These are phyloP conservation scores for Neodidymelliopsis sp. DNA, from an alignment of 2,329 filamentous ascomycete species.

Conservation along the genomic window DNA sequence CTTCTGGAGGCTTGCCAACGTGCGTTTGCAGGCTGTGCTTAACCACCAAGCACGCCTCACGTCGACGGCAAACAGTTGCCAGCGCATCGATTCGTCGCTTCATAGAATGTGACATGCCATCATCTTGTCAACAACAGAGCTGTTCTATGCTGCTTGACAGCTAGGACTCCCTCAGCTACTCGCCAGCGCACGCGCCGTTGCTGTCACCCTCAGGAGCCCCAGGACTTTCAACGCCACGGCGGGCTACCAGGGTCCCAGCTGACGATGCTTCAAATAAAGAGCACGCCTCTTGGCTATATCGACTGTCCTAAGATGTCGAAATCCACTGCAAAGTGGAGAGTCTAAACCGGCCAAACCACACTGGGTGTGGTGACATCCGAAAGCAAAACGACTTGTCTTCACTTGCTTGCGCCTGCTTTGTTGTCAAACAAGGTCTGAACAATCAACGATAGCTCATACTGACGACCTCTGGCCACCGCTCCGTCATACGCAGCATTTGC, in stretches of 20 bases:
- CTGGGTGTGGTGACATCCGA: constrained; percentile 3
- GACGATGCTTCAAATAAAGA: constrained; percentile 20
- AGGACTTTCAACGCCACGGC: constrained; percentile 29
- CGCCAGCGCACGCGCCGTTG: constrained; percentile 26
- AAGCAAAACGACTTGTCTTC: constrained; percentile 8
- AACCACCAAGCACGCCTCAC: constrained; percentile 27
- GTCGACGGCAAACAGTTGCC: constrained; percentile 30
- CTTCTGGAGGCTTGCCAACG: constrained; percentile 8
- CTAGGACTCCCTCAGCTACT: constrained; percentile 27
- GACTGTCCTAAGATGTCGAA: constrained; percentile 14
- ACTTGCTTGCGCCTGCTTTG: not conserved
- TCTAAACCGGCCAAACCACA: constrained; percentile 22
- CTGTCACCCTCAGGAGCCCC: constrained; percentile 3
- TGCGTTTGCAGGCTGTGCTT: constrained; percentile 34
- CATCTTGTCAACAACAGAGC: constrained; percentile 16
- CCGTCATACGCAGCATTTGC: constrained; percentile 35
- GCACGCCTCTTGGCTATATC: constrained; percentile 21
- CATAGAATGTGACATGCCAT: constrained; percentile 24
- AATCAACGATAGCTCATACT: constrained; percentile 12
- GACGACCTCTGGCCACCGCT: constrained; percentile 17
- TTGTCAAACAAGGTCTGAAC: not conserved
- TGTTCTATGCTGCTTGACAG: constrained; percentile 18
- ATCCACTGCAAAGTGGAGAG: constrained; percentile 21
- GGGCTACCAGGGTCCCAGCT: constrained; percentile 29
- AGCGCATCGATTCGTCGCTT: constrained; percentile 34